Percentiles rank a stretch among this genome's conserved stretches.
These are phyloP conservation scores for Carex myosuroides DNA, from an alignment of 176 grass and related monocot genomes.

Conservation along the genomic window DNA sequence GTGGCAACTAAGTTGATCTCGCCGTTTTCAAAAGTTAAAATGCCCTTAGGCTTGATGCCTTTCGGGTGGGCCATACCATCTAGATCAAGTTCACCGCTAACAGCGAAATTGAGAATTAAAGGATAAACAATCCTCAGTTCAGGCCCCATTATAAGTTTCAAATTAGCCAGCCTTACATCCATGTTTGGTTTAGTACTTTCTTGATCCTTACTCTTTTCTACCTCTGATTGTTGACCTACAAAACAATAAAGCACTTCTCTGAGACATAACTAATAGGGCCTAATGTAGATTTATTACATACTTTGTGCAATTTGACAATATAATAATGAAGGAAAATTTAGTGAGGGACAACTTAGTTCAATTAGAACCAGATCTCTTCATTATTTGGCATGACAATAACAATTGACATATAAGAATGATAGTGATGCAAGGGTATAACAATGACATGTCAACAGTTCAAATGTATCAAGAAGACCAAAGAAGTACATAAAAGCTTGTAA, in stretches of 20 bases:
- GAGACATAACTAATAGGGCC: not conserved
- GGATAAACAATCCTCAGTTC: conserved; percentile 94
- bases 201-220: conserved; percentile 55
- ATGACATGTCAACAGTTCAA: not conserved
- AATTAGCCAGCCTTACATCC: conserved; percentile 67
- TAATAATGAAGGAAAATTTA: not conserved
- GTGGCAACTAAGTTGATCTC: conserved; percentile 96
- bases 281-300: not conserved
- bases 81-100: conserved; percentile 84
- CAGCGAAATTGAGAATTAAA: conserved; percentile 94
- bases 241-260: conserved; percentile 11
- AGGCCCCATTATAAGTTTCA: conserved; percentile 89
- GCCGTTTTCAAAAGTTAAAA: conserved; percentile 95
- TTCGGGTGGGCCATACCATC: conserved; percentile 87
- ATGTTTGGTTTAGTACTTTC: conserved; percentile 51
- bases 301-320: not conserved
- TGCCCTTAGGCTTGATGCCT: conserved; percentile 86
- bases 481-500: not conserved
- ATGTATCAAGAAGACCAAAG: not conserved
- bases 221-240: conserved; percentile 63
- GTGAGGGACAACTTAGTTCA: not conserved
- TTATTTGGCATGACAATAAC: not conserved
- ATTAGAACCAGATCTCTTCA: not conserved
- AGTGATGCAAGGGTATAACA: not conserved
- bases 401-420: not conserved